Percentiles rank a stretch among this genome's conserved stretches.
phyloP scores from a whole-genome alignment of 1,139 yeast genomes.

The Blastobotrys proliferans region DNA sequence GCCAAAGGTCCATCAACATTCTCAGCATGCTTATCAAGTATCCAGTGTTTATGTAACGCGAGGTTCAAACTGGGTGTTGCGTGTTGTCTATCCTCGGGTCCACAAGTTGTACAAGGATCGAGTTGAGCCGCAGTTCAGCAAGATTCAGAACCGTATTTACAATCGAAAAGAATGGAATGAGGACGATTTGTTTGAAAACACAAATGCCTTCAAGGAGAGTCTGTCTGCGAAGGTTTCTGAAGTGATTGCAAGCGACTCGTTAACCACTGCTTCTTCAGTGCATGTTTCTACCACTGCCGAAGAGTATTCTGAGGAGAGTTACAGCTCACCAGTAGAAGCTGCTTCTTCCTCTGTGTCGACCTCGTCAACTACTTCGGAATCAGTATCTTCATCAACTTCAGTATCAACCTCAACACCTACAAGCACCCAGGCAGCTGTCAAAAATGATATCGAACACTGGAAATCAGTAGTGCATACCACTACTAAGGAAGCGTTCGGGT shows the following conservation, averaged over 20 bases:
- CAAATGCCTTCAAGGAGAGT: constrained; percentile 7
- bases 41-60: constrained; percentile 6
- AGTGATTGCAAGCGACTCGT: neutral
- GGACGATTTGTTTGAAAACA: constrained; percentile 10
- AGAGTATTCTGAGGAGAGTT: neutral
- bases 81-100: constrained; percentile 22
- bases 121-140: constrained; percentile 30
- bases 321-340: neutral
- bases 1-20: constrained; percentile 12
- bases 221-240: neutral
- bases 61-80: constrained; percentile 19
- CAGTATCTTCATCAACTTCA: neutral
- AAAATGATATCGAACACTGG: constrained; percentile 24
- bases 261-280: neutral
- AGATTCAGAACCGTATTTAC: constrained; percentile 26
- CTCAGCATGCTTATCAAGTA: constrained; percentile 8
- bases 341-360: constrained; percentile 2
- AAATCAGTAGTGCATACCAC: constrained; percentile 29
- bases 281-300: constrained; percentile 6
- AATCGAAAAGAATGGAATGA: constrained; percentile 11
- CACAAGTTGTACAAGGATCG: constrained; percentile 22
- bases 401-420: neutral
- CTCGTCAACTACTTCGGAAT: neutral
- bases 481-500: constrained; percentile 30
- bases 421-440: constrained; percentile 1